Evolutionary conservation across 1,284 basidiomycete genomes (phyloP), one percentile per base, ranked within the genome.

Genomic region (Cryptococcus sp.): DNA sequence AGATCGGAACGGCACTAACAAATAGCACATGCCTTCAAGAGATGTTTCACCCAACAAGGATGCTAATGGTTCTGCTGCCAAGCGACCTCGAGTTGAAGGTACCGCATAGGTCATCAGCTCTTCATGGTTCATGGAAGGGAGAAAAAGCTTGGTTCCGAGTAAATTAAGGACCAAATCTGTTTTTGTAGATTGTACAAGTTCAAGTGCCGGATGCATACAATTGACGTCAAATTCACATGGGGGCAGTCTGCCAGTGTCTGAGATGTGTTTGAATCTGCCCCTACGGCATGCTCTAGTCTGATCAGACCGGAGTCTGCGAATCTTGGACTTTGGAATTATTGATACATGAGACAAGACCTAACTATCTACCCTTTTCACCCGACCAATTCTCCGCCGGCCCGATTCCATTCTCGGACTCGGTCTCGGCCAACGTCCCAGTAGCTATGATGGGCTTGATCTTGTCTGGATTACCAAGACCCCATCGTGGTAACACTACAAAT

Each of bases 21-120:
- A 10, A 10, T 42, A 66, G 64, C 71, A 73, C 65, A 64, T 70
- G 60, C 62, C 66, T 32, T 68, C 66, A 40, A 57, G 66, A 59
- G 67, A 67, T 40, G 37, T 46, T 16, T 67, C 66, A 36, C 67
- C 64, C 13, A 56, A 10, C 32, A 34, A 34, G 32, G 32, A 34
- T 9, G n/a, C n/a, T n/a, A n/a, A n/a, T n/a, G 32, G 16, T 9
- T 16, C 32, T 9, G 32, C 32, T 34, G 16, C 32, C 32, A 34
- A 34, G 32, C 32, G 32, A 34, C 32, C 32, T 34, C 32, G 32
- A 9, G 32, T 34, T 34, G 32, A 34, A 16, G 32, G 32, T 16
- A 34, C 32, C 32, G 32, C 32, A 9, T 34, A 34, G 16, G 32
- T 34, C 32, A 9, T 34, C 32, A 9, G 32, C 32, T 34, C n/a